Evolutionary conservation across 2,329 filamentous ascomycete genomes (phyloP), one percentile per base, ranked within the genome.

Genomic region (Penicillium sp.): DNA sequence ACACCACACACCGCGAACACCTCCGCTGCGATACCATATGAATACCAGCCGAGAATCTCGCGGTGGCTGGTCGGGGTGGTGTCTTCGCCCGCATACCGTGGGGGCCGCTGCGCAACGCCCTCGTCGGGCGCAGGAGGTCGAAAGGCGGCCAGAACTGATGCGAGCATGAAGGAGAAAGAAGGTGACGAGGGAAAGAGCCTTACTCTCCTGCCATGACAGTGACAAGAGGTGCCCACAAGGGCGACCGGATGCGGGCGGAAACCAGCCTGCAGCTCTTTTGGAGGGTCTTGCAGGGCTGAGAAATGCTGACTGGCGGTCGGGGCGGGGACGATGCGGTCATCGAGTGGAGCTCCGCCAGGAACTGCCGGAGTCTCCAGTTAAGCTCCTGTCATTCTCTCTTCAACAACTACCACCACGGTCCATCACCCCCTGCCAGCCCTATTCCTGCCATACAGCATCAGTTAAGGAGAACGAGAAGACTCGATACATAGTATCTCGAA

Each of bases 1-100:
- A 89, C 84, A 42, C 87, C 93, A 75, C 93, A 97, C 56, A 97
- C 91, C 19, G 96, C 92, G 75, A 96, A 97, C 54, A 95, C 93
- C 79, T 97, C 93, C 26, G 93, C 92, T n/a, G 93, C 93, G 79
- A 96, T 96, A 26, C 90, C 90, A 76, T 97, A 97, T 72, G 89
- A 88, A 77, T 97, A 97, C 90, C 94, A 97, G 69, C 93, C 93
- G 45, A 86, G 81, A 60, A 97, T 84, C 83, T 97, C 93, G 74
- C 89, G 92, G 65, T 78, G 79, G 73, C 89, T 94, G 8, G 93
- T 97, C 60, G 90, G 85, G 22, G 92, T 85, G n/a, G 87, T 91
- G 76, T 97, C 93, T 74, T 97, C 92, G 66, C 90, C 92, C 8
- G 82, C 82, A 76, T 96, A 97, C 57, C 85, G 83, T 59, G 85